Evolutionary conservation across 805 yeast genomes (phyloP).

Genomic region (Tetrapisispora arboricola): DNA sequence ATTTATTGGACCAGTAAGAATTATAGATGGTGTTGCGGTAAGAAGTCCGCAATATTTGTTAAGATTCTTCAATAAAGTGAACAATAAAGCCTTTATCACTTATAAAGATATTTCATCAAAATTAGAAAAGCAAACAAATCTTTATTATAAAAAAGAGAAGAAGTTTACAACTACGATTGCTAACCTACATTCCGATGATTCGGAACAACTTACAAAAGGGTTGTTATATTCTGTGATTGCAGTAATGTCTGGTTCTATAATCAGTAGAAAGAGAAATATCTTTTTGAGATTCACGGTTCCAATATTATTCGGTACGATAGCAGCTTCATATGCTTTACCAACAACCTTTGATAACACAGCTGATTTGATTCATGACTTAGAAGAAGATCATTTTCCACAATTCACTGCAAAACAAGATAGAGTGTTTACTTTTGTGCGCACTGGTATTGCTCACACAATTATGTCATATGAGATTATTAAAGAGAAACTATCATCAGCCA

Average conservation of each 20-base stretch:
- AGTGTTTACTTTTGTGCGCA: neutral
- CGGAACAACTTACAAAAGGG: conserved; percentile 50
- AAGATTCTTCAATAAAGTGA: conserved; percentile 9
- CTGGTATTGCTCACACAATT: conserved; percentile 3
- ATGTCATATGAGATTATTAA: conserved; percentile 3
- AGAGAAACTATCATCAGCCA: neutral
- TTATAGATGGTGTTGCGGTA: conserved; percentile 23
- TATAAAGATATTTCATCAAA: conserved; percentile 20
- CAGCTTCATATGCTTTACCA: conserved; percentile 50
- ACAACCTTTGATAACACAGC: conserved; percentile 43
- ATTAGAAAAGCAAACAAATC: conserved; percentile 35
- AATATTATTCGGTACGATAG: conserved; percentile 38
- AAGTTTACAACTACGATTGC: conserved; percentile 42
- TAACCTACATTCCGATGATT: conserved; percentile 40
- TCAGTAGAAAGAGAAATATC: conserved; percentile 44
- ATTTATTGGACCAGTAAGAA: conserved; percentile 14
- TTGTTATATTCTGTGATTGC: conserved; percentile 46
- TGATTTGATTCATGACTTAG: conserved; percentile 38
- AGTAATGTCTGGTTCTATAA: conserved; percentile 47
- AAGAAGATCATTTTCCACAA: conserved; percentile 29
- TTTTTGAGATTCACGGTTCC: conserved; percentile 42
- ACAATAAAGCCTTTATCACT: conserved; percentile 8
- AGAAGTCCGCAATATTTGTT: conserved; percentile 18
- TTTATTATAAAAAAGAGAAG: conserved; percentile 40
- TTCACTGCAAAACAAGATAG: conserved; percentile 16